Base-by-base conservation (phyloP, 2,329 filamentous ascomycete genomes). In the Colletotrichum truncatum region DNA sequence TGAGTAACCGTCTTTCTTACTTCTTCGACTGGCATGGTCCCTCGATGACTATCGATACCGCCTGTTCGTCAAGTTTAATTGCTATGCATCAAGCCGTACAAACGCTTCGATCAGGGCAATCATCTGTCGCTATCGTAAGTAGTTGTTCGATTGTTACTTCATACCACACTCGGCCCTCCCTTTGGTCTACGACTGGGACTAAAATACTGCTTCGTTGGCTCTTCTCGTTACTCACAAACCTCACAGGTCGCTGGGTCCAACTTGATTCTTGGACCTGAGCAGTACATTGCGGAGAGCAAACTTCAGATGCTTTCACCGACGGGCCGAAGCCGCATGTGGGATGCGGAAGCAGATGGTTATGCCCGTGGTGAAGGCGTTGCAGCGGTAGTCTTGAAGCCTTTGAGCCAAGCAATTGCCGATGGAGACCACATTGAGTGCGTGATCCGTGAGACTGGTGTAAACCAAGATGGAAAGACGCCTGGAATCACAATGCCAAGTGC, bases 311-410 rank as follows among this genome's bases (percentile, higher is more conserved):
- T 64, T 2, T 57, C 52, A 12, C 52, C 59, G 2, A 45, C 49
- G 18, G 76, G 77, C 8, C 67, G 71, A 5, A 76, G 71, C 51
- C 71, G 72, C 6, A 80, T 79, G 73, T 84, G 78, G 74, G 80
- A 84, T 67, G 73, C 70, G 4, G 72, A 70, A 3, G 85, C 83
- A 0, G 74, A 85, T 67, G 85, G 86, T 1, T 87, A 86, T 67
- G 83, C 76, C 4, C 77, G 85, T 1, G 85, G 84, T 10, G 86
- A 88, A 41, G 85, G 84, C 1, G 70, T 84, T 6, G 81, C 78
- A 1, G 72, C 76, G 0, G 67, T 87, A 0, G 70, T 86, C 0
- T 64, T 88, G 5, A 88, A 87, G 68, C 71, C 69, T 1, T 72
- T 86, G 7, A 75, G 68, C 14, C 66, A 75, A 1, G 86, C 86